Conservation (phyloP, 164 flowering plant genomes). For the Houttuynia cordata region DNA sequence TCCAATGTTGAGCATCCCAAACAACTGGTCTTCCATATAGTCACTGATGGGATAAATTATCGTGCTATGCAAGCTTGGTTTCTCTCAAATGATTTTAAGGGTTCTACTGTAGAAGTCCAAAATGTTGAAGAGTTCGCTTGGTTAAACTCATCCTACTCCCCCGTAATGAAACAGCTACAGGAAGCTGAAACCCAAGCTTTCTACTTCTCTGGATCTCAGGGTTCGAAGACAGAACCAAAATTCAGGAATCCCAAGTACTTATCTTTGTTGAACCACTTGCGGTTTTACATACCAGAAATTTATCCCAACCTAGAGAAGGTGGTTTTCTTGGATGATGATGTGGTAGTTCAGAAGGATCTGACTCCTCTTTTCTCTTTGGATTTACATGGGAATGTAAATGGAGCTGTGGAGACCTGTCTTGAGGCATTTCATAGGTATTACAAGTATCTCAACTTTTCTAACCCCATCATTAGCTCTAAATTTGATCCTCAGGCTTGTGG, state of each 20-base stretch:
- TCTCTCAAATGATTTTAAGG: slow-evolving; percentile 52
- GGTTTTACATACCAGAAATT: slow-evolving; percentile 74
- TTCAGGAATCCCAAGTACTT: slow-evolving; percentile 46
- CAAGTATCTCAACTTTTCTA: slow-evolving; percentile 77
- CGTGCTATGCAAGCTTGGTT: slow-evolving; percentile 86
- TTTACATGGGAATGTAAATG: slow-evolving; percentile 81
- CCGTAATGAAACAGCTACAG: slow-evolving; percentile 43
- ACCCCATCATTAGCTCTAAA: slow-evolving; percentile 54
- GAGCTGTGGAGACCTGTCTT: slow-evolving; percentile 87
- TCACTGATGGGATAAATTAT: slow-evolving; percentile 52
- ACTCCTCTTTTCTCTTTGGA: slow-evolving; percentile 74
- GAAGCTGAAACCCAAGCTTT: slow-evolving; percentile 30
- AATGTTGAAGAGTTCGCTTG: slow-evolving; percentile 60
- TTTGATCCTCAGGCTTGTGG: slow-evolving; percentile 84
- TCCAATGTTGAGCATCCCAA: slow-evolving; percentile 73
- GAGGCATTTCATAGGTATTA: slow-evolving; percentile 79
- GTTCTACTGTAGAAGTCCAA: slow-evolving; percentile 56
- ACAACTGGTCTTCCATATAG: slow-evolving; percentile 73
- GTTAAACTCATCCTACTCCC: slow-evolving; percentile 61
- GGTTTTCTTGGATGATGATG: slow-evolving; percentile 80
- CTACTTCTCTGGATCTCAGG: slow-evolving; percentile 37
- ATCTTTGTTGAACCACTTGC: slow-evolving; percentile 56
- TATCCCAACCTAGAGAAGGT: slow-evolving; percentile 70
- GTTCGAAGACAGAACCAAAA: slow-evolving; percentile 37
- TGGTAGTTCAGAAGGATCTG: slow-evolving; percentile 79